Conservation (phyloP, 75 land plant species). For the Picea sitchensis region DNA sequence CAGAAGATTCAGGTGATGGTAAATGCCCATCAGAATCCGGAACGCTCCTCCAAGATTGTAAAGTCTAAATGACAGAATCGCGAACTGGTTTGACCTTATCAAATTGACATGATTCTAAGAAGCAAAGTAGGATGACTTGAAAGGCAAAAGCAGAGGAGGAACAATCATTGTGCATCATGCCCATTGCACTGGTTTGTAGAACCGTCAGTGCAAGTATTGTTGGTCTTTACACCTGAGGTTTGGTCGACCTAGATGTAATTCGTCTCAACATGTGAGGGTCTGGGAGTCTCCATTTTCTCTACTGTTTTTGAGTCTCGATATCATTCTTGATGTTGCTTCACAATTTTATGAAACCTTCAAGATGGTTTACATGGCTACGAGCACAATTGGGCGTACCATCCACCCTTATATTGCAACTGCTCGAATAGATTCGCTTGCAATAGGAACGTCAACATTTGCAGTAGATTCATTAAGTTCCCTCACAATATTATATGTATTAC, state of each 20-base stretch:
- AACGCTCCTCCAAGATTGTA: slow-evolving; percentile 83
- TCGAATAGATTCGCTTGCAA: no score
- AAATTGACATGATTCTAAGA: slow-evolving; percentile 65
- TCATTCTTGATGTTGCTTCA: background rate
- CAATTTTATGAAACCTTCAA: no score
- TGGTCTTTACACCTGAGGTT: background rate
- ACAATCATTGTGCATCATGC: slow-evolving; percentile 17
- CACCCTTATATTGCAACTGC: no score
- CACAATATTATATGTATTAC: no score
- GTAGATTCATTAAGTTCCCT: no score
- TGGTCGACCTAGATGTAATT: slow-evolving; percentile 6
- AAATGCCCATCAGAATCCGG: slow-evolving; percentile 21
- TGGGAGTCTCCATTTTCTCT: slow-evolving; percentile 3
- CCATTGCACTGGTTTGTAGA: slow-evolving; percentile 7
- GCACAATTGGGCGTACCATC: no score
- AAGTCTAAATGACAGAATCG: slow-evolving; percentile 66
- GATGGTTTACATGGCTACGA: no score
- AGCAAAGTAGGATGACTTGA: slow-evolving; percentile 38
- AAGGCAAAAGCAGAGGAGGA: slow-evolving; percentile 25
- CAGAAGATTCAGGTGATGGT: slow-evolving; percentile 20
- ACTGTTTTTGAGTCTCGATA: background rate
- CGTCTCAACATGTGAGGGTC: slow-evolving; percentile 5
- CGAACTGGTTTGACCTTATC: slow-evolving; percentile 95
- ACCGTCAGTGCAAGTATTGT: background rate
- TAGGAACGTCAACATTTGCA: no score